Base-by-base conservation (phyloP, 202 grass and related monocot genomes). In the Dendrocalamus latiflorus region DNA sequence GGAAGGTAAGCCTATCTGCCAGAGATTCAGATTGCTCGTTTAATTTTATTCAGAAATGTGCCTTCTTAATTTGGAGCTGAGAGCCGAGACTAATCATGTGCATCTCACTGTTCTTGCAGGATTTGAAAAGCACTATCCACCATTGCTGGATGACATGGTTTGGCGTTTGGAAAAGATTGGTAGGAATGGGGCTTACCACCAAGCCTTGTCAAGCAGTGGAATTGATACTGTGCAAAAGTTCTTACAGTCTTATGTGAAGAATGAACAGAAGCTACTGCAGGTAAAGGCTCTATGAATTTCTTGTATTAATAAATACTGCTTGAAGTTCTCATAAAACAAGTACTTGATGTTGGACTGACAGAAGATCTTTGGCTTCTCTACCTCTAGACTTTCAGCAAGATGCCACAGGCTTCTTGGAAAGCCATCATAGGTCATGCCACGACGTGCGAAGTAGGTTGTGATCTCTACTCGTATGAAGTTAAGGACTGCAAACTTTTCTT, bases 91-190 rank as follows among this genome's bases (percentile, higher is more conserved):
- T 4, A 74, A 69, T 59, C 49, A 66, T 65, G 21, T 53, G 13
- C 18, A 26, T 62, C 26, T 61, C 30, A 78, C 69, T 51, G 22
- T 47, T 64, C 4, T 85, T 84, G 37, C 70, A 97, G 94, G 38
- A 10, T 77, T 87, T 70, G 60, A 89, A 73, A 97, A 97, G 73
- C 86, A 92, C 41, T 58, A 91, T 34, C 88, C 88, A 2, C 94
- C 94, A 55, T 36, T 26, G 80, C 50, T 83, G 17, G 60, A 65
- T 0, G 88, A 97, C 5, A 70, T 91, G 77, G 86, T 94, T 24
- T 97, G 94, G 94, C 88, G 86, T 17, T 75, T 97, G 41, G 51
- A 90, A 63, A 85, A 47, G 44, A 89, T 97, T 63, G 72, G 82
- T 6, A 92, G 75, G 76, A 75, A 75, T 49, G 94, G 92, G 20